Evolutionary conservation across 31 red algal genomes (phyloP).

Genomic region (Asparagopsis taxiformis): DNA sequence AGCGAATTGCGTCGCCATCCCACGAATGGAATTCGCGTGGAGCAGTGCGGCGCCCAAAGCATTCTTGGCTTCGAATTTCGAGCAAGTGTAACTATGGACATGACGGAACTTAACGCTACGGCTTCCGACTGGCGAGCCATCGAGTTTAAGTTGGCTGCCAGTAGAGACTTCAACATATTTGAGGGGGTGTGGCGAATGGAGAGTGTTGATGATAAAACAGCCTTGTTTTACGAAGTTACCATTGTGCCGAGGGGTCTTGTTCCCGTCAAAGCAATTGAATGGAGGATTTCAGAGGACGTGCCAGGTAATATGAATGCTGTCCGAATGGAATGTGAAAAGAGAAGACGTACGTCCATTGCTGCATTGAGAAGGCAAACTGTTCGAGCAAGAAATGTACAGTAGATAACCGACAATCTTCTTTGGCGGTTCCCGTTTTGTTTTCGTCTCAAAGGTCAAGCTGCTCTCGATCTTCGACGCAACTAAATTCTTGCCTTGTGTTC

Average conservation of each 20-base stretch:
- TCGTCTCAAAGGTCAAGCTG: too few relatives aligned
- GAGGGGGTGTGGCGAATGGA: slow-evolving; percentile 82
- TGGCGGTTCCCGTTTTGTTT: too few relatives aligned
- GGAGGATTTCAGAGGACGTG: slow-evolving; percentile 96
- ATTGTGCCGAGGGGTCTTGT: slow-evolving; percentile 84
- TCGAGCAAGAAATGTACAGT: neutral
- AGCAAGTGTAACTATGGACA: slow-evolving; percentile 89
- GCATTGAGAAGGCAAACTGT: neutral
- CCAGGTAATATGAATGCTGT: slow-evolving; percentile 81
- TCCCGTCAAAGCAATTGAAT: slow-evolving; percentile 90
- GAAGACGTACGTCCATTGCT: slow-evolving; percentile 8
- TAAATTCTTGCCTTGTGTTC: too few relatives aligned
- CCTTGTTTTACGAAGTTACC: slow-evolving; percentile 76
- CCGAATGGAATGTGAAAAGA: slow-evolving; percentile 30
- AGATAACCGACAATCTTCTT: too few relatives aligned
- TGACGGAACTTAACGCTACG: slow-evolving; percentile 69
- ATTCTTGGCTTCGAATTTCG: slow-evolving; percentile 96
- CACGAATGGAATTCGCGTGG: slow-evolving; percentile 69
- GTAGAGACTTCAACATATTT: slow-evolving; percentile 79
- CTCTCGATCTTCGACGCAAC: too few relatives aligned
- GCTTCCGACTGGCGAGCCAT: slow-evolving; percentile 54
- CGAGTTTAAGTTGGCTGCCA: slow-evolving; percentile 67
- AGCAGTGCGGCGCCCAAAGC: slow-evolving; percentile 86
- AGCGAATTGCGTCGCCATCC: slow-evolving; percentile 43
- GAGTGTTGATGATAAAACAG: slow-evolving; percentile 38